Conservation (phyloP, 495 filamentous ascomycete genomes). For the Penicillium chermesinum region DNA sequence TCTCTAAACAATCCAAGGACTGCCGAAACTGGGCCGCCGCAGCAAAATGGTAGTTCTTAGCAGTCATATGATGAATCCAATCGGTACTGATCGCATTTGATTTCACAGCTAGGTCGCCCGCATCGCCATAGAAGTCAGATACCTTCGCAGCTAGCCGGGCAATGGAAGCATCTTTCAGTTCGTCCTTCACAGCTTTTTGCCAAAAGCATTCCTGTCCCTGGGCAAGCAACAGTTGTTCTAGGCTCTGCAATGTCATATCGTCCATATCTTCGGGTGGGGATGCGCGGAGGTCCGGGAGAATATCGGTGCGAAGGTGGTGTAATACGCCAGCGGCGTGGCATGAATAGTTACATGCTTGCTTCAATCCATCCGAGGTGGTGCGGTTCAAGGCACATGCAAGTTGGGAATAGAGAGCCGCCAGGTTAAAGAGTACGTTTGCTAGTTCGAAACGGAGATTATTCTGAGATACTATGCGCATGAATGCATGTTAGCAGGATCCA, state of each 20-base stretch:
- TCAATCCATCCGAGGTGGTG: conserved; percentile 75
- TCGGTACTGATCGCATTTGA: conserved; percentile 85
- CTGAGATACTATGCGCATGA: conserved; percentile 53
- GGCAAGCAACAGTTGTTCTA: conserved; percentile 78
- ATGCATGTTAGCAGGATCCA: background rate
- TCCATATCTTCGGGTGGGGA: conserved; percentile 96
- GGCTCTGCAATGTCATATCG: conserved; percentile 71
- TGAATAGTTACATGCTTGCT: conserved; percentile 86
- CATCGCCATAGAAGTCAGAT: conserved; percentile 82
- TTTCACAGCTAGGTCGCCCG: conserved; percentile 79
- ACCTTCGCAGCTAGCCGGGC: conserved; percentile 88
- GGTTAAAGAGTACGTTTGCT: conserved; percentile 88
- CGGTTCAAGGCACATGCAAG: conserved; percentile 78
- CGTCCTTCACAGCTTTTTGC: conserved; percentile 95
- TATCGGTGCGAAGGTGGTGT: conserved; percentile 66
- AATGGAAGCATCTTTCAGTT: conserved; percentile 84
- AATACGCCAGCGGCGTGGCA: conserved; percentile 84
- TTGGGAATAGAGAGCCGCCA: conserved; percentile 89
- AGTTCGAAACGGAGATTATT: conserved; percentile 95
- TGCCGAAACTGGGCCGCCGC: conserved; percentile 95
- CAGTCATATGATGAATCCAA: conserved; percentile 97
- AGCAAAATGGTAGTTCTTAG: conserved; percentile 97
- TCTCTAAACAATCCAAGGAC: conserved; percentile 87
- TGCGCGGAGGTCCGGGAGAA: conserved; percentile 81
- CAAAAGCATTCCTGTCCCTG: conserved; percentile 97